Percentiles rank a stretch among this genome's conserved stretches.
Conservation (phyloP, 2,329 filamentous ascomycete species). For the Calonectria honghensis region DNA sequence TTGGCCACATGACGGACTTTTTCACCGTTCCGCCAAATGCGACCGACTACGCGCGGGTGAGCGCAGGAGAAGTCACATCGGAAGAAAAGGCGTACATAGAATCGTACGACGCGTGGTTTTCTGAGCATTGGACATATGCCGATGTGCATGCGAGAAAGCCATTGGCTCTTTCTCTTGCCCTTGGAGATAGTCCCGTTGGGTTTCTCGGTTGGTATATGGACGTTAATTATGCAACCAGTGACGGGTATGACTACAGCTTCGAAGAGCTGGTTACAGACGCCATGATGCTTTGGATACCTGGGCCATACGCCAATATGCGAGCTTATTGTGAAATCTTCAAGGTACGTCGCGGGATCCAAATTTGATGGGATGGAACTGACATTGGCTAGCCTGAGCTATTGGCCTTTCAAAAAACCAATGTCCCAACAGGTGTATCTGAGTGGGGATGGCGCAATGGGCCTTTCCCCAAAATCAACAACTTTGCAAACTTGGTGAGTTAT, state of each 20-base stretch:
- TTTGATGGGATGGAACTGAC: neutral
- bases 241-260: neutral
- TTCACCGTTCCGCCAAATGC: neutral
- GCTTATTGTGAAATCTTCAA: neutral
- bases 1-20: constrained; percentile 15
- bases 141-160: neutral
- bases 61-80: neutral
- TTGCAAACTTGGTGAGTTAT: neutral
- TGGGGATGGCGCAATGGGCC: neutral
- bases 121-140: neutral
- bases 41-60: neutral
- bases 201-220: neutral
- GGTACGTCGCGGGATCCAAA: neutral
- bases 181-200: neutral
- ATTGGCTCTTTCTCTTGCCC: neutral
- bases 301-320: neutral
- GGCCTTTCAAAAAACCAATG: neutral
- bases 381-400: neutral
- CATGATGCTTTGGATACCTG: constrained; percentile 17
- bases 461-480: neutral
- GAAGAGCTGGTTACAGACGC: constrained; percentile 2
- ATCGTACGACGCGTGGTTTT: neutral
- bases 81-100: constrained; percentile 6
- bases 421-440: neutral
- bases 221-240: neutral